Base-by-base conservation (phyloP, 495 filamentous ascomycete genomes). In the Penicillium flavigenum region DNA sequence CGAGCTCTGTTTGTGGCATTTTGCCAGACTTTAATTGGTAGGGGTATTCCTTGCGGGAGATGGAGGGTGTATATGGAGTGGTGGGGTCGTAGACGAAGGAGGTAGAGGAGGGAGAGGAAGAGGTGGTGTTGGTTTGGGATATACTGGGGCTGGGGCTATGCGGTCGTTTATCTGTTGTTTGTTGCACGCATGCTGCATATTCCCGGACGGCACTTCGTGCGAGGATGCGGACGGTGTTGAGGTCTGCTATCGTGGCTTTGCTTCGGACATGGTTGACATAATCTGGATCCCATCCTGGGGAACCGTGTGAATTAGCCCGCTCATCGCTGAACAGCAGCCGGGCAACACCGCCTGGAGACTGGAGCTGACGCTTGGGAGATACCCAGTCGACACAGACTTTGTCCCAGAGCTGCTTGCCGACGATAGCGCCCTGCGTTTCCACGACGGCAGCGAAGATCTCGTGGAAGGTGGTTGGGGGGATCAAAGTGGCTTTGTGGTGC, bases 401-500 rank as follows among this genome's bases (percentile, higher is more conserved):
- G 10, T 72, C 55, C 62, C 73, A 80, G 36, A 84, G 47, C 11
- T 62, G 36, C 46, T 66, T 71, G 20, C 75, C 82, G 45, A 62
- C 64, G 19, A 57, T 32, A 50, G 75, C 76, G 47, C 82, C 81
- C 38, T 72, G 65, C 0, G 62, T 58, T 32, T 83, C 74, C n/a
- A 79, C 76, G 7, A 84, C 51, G 14, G 76, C 77, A 17, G 72
- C 61, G 16, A 86, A 69, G 31, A 85, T 47, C 11, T 55, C 49
- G 55, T 83, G 75, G 68, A 86, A 86, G 22, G 78, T 65, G 7
- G 60, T 49, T 0, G 69, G 32, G 11, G 76, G 67, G 36, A 78
- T 65, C 53, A 65, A 62, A 19, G 64, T 54, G 41, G 71, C 27
- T 20, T 54, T 57, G 39, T 64, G 58, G 17, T 47, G 64, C 17